Percentiles rank a stretch among this genome's conserved stretches.
phyloP scores from a whole-genome alignment of 2,329 filamentous ascomycete species.

The Eurotiales sp. region DNA sequence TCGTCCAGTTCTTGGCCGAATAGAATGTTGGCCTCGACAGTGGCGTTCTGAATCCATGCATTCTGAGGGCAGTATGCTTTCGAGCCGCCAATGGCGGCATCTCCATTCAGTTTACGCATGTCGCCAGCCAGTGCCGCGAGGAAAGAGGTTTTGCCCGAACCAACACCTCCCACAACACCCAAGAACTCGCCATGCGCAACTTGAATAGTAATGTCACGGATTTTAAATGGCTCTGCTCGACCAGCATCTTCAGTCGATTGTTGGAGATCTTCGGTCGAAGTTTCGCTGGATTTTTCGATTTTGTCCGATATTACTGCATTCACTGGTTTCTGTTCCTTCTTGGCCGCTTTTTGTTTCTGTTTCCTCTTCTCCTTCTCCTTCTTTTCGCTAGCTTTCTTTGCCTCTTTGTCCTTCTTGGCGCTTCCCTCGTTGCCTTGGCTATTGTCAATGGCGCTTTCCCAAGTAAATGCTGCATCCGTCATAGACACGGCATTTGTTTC shows the following conservation, averaged over 20 bases:
- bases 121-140: slow-evolving; percentile 72
- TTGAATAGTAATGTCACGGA: slow-evolving; percentile 28
- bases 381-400: slow-evolving; percentile 9
- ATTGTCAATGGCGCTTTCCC: slow-evolving; percentile 55
- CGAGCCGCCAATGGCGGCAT: slow-evolving; percentile 7
- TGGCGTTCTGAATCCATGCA: slow-evolving; percentile 85
- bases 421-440: background rate
- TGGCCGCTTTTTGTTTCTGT: too few relatives aligned
- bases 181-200: slow-evolving; percentile 26
- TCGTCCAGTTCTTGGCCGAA: slow-evolving; percentile 61
- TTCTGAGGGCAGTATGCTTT: slow-evolving; percentile 66
- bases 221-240: slow-evolving; percentile 29
- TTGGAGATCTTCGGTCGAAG: slow-evolving; percentile 22
- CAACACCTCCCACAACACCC: slow-evolving; percentile 35
- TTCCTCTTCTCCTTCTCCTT: slow-evolving; percentile 10
- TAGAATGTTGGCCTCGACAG: slow-evolving; percentile 72
- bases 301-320: background rate
- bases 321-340: slow-evolving; percentile 2
- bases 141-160: slow-evolving; percentile 71
- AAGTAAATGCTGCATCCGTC: slow-evolving; percentile 71
- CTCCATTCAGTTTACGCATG: slow-evolving; percentile 40
- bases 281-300: slow-evolving; percentile 16
- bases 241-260: background rate
- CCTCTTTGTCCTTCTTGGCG: slow-evolving; percentile 10
- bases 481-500: slow-evolving; percentile 61